These are phyloP conservation scores for Colletotrichum sp. DNA, from an alignment of 2,329 filamentous ascomycete species.

Conservation along the genomic window DNA sequence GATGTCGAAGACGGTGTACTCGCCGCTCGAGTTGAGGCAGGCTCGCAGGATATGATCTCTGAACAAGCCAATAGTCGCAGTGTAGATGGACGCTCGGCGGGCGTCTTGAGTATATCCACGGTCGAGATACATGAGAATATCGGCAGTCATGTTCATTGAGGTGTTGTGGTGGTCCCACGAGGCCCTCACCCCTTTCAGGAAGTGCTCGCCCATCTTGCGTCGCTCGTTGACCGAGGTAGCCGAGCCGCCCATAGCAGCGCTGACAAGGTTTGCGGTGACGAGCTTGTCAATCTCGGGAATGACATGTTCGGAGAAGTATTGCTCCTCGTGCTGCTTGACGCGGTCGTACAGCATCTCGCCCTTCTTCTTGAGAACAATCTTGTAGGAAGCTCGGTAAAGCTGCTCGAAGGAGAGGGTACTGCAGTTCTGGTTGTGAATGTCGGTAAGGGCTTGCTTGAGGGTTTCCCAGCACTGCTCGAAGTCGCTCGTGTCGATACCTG, in stretches of 20 bases:
- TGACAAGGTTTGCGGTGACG: slow-evolving; percentile 69
- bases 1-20: slow-evolving; percentile 70
- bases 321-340: slow-evolving; percentile 80
- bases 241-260: slow-evolving; percentile 61
- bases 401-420: slow-evolving; percentile 92
- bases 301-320: slow-evolving; percentile 80
- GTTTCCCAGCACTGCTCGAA: slow-evolving; percentile 87
- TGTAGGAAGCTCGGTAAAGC: slow-evolving; percentile 92
- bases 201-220: slow-evolving; percentile 80
- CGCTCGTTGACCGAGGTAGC: slow-evolving; percentile 78
- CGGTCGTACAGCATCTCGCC: slow-evolving; percentile 81
- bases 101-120: slow-evolving; percentile 77
- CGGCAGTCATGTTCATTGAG: slow-evolving; percentile 95
- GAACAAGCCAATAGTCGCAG: slow-evolving; percentile 85
- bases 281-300: slow-evolving; percentile 72
- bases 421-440: slow-evolving; percentile 93
- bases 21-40: slow-evolving; percentile 49
- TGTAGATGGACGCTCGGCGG: slow-evolving; percentile 79
- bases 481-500: slow-evolving; percentile 63
- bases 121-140: slow-evolving; percentile 98
- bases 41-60: slow-evolving; percentile 82
- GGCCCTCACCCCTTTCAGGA: slow-evolving; percentile 76
- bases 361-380: slow-evolving; percentile 88
- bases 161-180: slow-evolving; percentile 90
- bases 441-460: slow-evolving; percentile 76